Percentiles rank a stretch among this genome's conserved stretches.
phyloP scores from a whole-genome alignment of 1,284 basidiomycete species.

The Ustilago trichophora region DNA sequence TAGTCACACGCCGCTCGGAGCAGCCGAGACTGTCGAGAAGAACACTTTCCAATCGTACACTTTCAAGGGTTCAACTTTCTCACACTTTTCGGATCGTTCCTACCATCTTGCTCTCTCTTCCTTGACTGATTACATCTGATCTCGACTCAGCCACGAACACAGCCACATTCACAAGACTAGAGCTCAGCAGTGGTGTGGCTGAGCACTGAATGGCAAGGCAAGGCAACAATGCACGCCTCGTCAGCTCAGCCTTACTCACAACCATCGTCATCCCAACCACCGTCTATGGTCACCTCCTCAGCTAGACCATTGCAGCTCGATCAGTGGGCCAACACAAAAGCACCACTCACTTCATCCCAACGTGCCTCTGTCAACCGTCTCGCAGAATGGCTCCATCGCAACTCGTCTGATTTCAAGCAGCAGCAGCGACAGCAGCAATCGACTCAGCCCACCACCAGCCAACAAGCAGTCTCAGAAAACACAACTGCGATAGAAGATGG shows the following conservation, averaged over 20 bases:
- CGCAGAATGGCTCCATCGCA: slow-evolving; percentile 50
- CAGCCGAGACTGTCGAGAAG: slow-evolving; percentile 6
- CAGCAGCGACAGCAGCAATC: slow-evolving; percentile 13
- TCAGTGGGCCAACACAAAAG: slow-evolving; percentile 49
- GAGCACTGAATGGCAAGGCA: background rate
- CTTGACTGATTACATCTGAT: background rate
- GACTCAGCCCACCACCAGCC: background rate
- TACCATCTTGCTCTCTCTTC: background rate
- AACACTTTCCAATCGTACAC: slow-evolving; percentile 3
- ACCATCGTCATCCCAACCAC: background rate
- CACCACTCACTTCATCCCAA: slow-evolving; percentile 39
- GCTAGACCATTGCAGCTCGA: slow-evolving; percentile 48
- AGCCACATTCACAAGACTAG: too few species aligned
- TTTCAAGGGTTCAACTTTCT: slow-evolving; percentile 18
- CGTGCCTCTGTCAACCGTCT: slow-evolving; percentile 50
- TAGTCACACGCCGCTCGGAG: slow-evolving; percentile 8
- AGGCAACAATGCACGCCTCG: slow-evolving; percentile 12
- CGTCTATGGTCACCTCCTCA: slow-evolving; percentile 17
- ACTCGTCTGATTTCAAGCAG: slow-evolving; percentile 33
- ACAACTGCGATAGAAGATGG: background rate
- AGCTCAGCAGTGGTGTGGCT: too few species aligned
- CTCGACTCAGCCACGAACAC: slow-evolving; percentile 2
- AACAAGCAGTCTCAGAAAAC: background rate
- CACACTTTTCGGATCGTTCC: background rate
- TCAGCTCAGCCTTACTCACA: slow-evolving; percentile 5